These are phyloP conservation scores for Candida peoriensis DNA, from an alignment of 805 yeast genomes.

Conservation along the genomic window DNA sequence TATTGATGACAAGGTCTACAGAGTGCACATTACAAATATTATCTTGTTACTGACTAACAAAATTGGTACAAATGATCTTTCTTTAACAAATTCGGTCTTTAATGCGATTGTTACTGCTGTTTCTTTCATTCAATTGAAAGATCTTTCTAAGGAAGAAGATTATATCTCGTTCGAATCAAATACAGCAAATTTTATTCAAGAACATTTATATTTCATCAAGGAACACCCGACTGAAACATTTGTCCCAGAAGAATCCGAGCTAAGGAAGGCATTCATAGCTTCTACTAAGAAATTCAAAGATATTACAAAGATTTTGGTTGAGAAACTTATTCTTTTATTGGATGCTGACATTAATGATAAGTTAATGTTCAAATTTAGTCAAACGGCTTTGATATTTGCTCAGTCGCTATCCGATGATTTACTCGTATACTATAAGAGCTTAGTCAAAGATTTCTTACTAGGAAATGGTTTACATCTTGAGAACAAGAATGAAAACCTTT, in stretches of 20 bases:
- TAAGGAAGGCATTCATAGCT: conserved; percentile 58
- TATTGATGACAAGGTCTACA: conserved; percentile 53
- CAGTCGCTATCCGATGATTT: conserved; percentile 59
- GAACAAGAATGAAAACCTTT: conserved; percentile 55
- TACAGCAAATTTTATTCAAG: conserved; percentile 53
- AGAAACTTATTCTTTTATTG: conserved; percentile 54
- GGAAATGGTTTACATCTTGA: conserved; percentile 54
- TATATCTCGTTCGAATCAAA: conserved; percentile 34
- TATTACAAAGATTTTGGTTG: conserved; percentile 50
- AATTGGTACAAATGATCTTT: conserved; percentile 82
- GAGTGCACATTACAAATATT: conserved; percentile 77
- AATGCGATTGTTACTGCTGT: conserved; percentile 67
- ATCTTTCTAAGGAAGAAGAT: conserved; percentile 40
- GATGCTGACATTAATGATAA: conserved; percentile 43
- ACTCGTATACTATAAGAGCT: conserved; percentile 39
- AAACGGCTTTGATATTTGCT: conserved; percentile 41
- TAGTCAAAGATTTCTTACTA: conserved; percentile 36
- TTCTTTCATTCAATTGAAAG: conserved; percentile 66
- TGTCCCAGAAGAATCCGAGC: conserved; percentile 37
- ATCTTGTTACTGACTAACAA: conserved; percentile 70
- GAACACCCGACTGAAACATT: conserved; percentile 27
- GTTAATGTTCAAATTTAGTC: conserved; percentile 34
- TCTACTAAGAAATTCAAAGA: conserved; percentile 68
- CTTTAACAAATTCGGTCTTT: conserved; percentile 63
- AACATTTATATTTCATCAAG: conserved; percentile 52